Evolutionary conservation across 2,329 filamentous ascomycete species (phyloP).

Genomic region (Pseudogymnoascus sp.): DNA sequence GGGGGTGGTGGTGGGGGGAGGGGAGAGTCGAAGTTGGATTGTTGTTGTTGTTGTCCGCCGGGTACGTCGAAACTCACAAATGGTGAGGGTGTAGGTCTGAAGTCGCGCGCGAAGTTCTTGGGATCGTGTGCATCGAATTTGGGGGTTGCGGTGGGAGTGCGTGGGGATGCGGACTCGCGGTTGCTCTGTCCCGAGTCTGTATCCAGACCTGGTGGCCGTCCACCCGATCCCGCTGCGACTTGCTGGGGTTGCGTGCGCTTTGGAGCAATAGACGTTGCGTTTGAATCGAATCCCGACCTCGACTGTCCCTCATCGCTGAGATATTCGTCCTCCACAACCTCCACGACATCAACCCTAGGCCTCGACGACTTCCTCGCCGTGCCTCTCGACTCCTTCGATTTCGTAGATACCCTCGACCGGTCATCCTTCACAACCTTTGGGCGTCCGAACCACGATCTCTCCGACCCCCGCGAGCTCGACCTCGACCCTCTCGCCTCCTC

Average conservation of each 20-base stretch:
- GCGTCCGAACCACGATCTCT: constrained; percentile 33
- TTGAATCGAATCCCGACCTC: constrained; percentile 26
- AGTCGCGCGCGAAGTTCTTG: constrained; percentile 12
- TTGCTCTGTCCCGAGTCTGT: constrained; percentile 30
- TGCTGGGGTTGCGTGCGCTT: constrained; percentile 35
- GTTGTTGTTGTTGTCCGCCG: constrained; percentile 12
- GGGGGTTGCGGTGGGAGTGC: constrained; percentile 50
- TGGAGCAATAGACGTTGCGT: constrained; percentile 35
- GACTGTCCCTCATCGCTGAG: constrained; percentile 18
- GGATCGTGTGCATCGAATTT: constrained; percentile 34
- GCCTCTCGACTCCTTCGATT: constrained; percentile 50
- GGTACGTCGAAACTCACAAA: constrained; percentile 32
- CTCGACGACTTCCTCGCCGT: constrained; percentile 41
- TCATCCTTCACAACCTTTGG: constrained; percentile 34
- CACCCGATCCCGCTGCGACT: constrained; percentile 23
- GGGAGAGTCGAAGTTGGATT: constrained; percentile 26
- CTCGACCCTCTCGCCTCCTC: constrained; percentile 30
- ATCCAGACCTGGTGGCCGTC: constrained; percentile 19
- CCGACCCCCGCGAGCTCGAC: constrained; percentile 40
- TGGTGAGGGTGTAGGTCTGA: constrained; percentile 27
- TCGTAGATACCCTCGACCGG: constrained; percentile 45
- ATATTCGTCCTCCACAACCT: constrained; percentile 12
- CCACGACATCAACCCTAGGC: constrained; percentile 13
- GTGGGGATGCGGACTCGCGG: constrained; percentile 48
- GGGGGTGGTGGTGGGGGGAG: constrained; percentile 66